Base-by-base conservation (phyloP, 2,329 filamentous ascomycete species). In the Bipolaris gigantea region DNA sequence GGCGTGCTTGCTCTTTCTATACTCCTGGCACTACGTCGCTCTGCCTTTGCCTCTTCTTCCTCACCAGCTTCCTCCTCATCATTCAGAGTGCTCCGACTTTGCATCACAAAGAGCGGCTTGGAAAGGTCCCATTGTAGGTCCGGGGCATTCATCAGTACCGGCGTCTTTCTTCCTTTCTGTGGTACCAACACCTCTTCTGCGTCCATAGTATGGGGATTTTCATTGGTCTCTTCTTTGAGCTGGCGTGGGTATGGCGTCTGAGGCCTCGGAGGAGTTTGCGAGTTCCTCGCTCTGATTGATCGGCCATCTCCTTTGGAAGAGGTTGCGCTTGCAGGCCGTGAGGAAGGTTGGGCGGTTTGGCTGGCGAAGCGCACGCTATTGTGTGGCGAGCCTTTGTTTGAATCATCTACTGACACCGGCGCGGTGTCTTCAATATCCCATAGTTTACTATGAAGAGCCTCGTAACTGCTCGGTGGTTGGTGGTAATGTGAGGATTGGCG, bases 91-190 rank as follows among this genome's bases (percentile, higher is more conserved):
- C 19, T 40, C 30, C n/a, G 16, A 33, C 51, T 54, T 21, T 21
- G 3, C 19, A 23, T 41, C 1, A 6, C 11, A 15, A 33, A 16
- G 34, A 36, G n/a, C 10, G 27, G 42, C 25, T 19, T 35, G 2
- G 48, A 33, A 34, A 47, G 32, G 41, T 47, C 18, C 52, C 42
- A 55, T 18, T 47, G 42, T 9, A 51, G 13, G 2, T 33, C 30
- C 4, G 52, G 52, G 11, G 48, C 48, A 10, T 41, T 43, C n/a
- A 34, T 41, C 16, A 51, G 18, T n/a, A 32, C 35, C 10, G 48
- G 52, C 25, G 48, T 55, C 23, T 48, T 36, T 16, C 42, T 41
- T 35, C 52, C 11, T 47, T 41, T 23, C 10, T 36, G 32, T 13
- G 36, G 32, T 11, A n/a, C 30, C 23, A 51, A 43, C 18, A 51